Conservation (phyloP, 2,329 filamentous ascomycete species). For the Epichloe sylvatica region DNA sequence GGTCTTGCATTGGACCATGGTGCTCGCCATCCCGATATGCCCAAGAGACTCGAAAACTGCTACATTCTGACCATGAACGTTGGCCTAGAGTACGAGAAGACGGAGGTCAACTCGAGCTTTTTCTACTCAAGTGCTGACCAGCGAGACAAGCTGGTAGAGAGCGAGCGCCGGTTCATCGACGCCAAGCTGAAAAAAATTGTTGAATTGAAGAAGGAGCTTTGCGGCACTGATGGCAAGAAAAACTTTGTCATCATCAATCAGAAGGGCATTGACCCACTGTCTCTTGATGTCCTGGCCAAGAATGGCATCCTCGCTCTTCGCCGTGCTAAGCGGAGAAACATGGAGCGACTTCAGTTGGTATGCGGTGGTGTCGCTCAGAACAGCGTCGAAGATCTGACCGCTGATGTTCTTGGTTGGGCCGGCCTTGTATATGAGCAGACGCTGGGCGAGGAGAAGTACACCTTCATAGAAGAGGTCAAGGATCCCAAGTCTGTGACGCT, state of each 20-base stretch:
- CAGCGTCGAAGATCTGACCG: constrained; percentile 83
- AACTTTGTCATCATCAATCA: constrained; percentile 97
- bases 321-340: constrained; percentile 93
- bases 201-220: constrained; percentile 94
- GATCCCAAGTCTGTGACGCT: constrained; percentile 96
- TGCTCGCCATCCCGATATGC: constrained; percentile 95
- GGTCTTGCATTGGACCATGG: constrained; percentile 91
- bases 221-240: constrained; percentile 84
- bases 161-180: constrained; percentile 88
- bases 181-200: constrained; percentile 92
- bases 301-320: constrained; percentile 92
- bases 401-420: constrained; percentile 87
- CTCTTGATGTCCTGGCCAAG: constrained; percentile 90
- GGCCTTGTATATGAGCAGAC: constrained; percentile 95
- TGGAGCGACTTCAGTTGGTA: constrained; percentile 92
- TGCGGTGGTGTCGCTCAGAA: constrained; percentile 89
- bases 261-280: constrained; percentile 95
- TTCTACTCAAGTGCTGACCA: constrained; percentile 97
- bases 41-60: constrained; percentile 88
- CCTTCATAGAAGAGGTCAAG: constrained; percentile 96
- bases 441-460: constrained; percentile 97
- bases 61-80: constrained; percentile 93
- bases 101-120: constrained; percentile 97
- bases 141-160: constrained; percentile 94
- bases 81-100: constrained; percentile 96